A percentile compares a stretch with the other conserved stretches of the same genome.
Conservation (phyloP, 2,329 filamentous ascomycete genomes). For the Chaetomium strumarium region DNA sequence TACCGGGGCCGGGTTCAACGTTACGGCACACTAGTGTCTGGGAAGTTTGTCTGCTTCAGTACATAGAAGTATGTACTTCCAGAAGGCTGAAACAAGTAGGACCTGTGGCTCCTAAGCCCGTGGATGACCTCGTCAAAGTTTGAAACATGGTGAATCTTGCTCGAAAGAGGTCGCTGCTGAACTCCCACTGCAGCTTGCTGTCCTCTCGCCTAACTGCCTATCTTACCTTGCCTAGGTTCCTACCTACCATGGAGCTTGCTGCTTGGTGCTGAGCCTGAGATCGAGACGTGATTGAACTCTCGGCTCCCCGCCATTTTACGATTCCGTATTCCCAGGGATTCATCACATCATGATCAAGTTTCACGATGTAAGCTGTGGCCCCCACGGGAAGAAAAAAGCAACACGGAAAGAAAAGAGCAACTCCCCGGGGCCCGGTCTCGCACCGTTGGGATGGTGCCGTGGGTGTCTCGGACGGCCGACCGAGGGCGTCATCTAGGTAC, state of each 20-base stretch:
- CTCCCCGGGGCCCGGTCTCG: background rate
- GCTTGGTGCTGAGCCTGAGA: too few species aligned
- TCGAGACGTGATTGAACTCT: too few species aligned
- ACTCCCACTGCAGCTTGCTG: background rate
- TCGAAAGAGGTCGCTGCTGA: too few species aligned
- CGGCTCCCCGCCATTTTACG: too few species aligned
- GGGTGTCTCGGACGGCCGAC: background rate
- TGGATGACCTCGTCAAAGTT: background rate
- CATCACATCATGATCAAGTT: too few species aligned
- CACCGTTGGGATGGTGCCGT: background rate
- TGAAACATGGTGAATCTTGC: conserved; percentile 1
- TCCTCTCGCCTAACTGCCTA: background rate
- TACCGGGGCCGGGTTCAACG: background rate
- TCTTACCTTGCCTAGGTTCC: too few species aligned
- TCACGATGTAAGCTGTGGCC: background rate
- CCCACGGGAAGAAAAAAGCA: background rate
- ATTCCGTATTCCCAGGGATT: too few species aligned
- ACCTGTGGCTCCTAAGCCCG: background rate
- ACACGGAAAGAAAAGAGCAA: background rate
- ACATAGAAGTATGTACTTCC: background rate
- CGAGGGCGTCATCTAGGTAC: background rate
- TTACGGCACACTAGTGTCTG: background rate
- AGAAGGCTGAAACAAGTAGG: background rate
- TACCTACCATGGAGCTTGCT: too few species aligned
- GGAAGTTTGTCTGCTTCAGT: conserved; percentile 1